Base-by-base conservation (phyloP, 2,329 filamentous ascomycete species). In the Pseudogymnoascus pannorum region DNA sequence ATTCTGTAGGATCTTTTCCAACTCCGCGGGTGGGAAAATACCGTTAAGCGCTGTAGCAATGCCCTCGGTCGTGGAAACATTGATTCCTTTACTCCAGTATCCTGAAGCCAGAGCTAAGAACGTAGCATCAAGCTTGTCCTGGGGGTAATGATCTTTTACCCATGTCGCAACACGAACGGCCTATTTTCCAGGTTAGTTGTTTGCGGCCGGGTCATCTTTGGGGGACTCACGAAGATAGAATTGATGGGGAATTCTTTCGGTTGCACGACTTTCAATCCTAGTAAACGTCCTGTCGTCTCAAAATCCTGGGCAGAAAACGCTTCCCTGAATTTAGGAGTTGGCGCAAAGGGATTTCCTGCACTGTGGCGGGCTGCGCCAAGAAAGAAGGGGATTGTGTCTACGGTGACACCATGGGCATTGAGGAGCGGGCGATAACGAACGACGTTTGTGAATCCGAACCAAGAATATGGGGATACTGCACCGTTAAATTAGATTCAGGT, bases 351-450 rank as follows among this genome's bases (percentile, higher is more conserved):
- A 18, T 66, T 66, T 4, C 64, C 65, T 1, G 40, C 65, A 7
- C 57, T 54, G 5, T 66, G 60, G n/a, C 65, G 61, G 5, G 65
- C 65, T 4, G 42, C 65, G 20, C 65, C 65, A 5, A 66, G 63
- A 33, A 66, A 65, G 60, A 66, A 66, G 2, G 65, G 65, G 16
- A 64, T 20, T 20, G 65, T 66, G n/a, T 66, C 59, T n/a, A 66
- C 64, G 14, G 42, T 38, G 18, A 66, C 60, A 33, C 62, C 62
- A 40, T 66, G 42, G 16, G 62, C 63, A 22, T 63, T 60, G 11
- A 66, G 63, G 2, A 58, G 44, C 2, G 64, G 64, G 3, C 65
- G 61, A 54, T 63, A 58, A n/a, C 59, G 60, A 22, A 65, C 29
- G n/a, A 57, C 57, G 51, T 61, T 64, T 38, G 61, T 64, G 36